These are phyloP conservation scores for Pichia phayaonensis DNA, from an alignment of 805 yeast genomes.

Conservation along the genomic window DNA sequence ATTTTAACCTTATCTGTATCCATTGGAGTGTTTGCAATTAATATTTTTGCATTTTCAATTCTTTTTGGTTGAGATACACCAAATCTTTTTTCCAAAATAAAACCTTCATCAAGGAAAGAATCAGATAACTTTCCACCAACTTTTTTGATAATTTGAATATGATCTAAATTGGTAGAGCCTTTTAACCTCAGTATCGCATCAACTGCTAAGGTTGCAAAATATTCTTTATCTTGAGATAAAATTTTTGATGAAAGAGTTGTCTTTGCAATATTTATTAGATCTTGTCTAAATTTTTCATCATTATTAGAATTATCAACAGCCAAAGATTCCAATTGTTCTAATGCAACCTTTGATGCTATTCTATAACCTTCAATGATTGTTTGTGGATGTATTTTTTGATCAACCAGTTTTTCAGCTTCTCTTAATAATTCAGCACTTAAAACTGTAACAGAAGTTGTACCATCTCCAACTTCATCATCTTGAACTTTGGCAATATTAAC, in stretches of 20 bases:
- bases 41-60: constrained; percentile 73
- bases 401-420: constrained; percentile 90
- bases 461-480: constrained; percentile 98
- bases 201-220: constrained; percentile 84
- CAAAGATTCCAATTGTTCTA: constrained; percentile 63
- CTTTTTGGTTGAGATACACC: constrained; percentile 92
- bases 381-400: constrained; percentile 93
- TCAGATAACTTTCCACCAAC: constrained; percentile 89
- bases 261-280: constrained; percentile 78
- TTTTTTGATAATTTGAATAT: constrained; percentile 88
- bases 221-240: constrained; percentile 87
- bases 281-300: constrained; percentile 56
- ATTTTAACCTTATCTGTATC: constrained; percentile 97
- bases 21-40: constrained; percentile 91
- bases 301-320: constrained; percentile 69
- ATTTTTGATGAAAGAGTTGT: constrained; percentile 93
- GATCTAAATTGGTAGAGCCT: constrained; percentile 82
- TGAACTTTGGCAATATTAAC: constrained; percentile 94
- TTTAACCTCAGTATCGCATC: constrained; percentile 85
- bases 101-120: constrained; percentile 93
- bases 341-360: constrained; percentile 80
- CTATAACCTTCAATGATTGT: constrained; percentile 95
- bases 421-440: constrained; percentile 84
- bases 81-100: constrained; percentile 81
- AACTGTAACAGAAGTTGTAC: constrained; percentile 94